Evolutionary conservation across 352 stramenopile species (phyloP).

Genomic region (Pythium sp.): DNA sequence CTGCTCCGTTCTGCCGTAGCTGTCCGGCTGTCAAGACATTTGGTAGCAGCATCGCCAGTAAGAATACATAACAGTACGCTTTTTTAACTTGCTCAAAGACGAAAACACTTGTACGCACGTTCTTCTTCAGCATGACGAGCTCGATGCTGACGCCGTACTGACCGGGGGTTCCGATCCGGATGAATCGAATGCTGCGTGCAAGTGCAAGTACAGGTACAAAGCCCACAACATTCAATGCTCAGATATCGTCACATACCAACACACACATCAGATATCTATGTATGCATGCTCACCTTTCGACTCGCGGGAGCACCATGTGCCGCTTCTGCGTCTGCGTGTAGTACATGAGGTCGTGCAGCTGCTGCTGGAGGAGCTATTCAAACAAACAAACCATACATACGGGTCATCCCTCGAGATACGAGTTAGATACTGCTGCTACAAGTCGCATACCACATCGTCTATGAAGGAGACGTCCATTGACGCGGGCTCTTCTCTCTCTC

Average conservation of each 20-base stretch:
- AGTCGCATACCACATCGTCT: conserved; percentile 11
- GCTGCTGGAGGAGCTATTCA: conserved; percentile 44
- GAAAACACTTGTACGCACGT: conserved; percentile 16
- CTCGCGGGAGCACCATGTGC: conserved; percentile 39
- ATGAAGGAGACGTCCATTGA: conserved; percentile 17
- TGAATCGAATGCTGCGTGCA: conserved; percentile 23
- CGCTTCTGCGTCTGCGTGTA: conserved; percentile 48
- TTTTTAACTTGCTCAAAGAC: not conserved
- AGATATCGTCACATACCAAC: not conserved
- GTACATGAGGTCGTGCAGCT: conserved; percentile 62
- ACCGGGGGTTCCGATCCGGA: conserved; percentile 25
- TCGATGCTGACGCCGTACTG: conserved; percentile 31
- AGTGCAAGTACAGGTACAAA: not conserved
- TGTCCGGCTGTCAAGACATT: conserved; percentile 27
- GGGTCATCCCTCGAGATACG: too few species aligned
- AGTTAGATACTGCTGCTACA: too few species aligned
- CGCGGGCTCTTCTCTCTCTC: not conserved
- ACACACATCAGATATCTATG: not conserved
- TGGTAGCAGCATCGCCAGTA: too few species aligned
- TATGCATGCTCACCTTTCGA: conserved; percentile 44
- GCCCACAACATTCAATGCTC: not conserved
- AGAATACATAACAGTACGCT: not conserved
- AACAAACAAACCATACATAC: not conserved
- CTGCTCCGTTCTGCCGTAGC: conserved; percentile 27
- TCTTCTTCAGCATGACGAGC: conserved; percentile 37